Base-by-base conservation (phyloP, 257 asterid genomes). In the Euphrasia confusa region DNA sequence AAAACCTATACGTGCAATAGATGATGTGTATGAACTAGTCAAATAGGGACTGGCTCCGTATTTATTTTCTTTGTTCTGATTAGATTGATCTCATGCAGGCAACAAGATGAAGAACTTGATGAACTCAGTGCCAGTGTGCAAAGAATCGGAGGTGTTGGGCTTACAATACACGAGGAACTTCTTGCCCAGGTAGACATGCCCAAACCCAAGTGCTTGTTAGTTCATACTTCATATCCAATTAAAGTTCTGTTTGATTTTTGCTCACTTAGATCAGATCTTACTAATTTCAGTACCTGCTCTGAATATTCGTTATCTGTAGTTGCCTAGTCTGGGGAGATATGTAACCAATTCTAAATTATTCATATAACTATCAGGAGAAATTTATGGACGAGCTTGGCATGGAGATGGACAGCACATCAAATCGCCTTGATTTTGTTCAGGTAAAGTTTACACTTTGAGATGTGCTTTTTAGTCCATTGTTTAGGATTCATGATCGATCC, bases 401-500 rank as follows among this genome's bases (percentile, higher is more conserved):
- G n/a, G 99, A 89, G 78, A 89, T 93, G 96, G 99, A 87, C 64
- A 82, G 88, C 76, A 88, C 98, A 32, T 85, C 99, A 59, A 86
- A 82, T 60, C 97, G 99, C 68, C 99, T 93, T 24, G 99, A 93
- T 59, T 93, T 93, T 72, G 97, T 93, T 77, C 97, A 93, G 99
- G 99, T 89, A 71, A 35, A 26, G 9, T 7, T 37, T 37, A 37
- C 7, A 33, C 12, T 37, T 27, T 53, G 30, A 53, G 58, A 9
- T 64, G 52, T 15, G 6, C 17, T 30, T 39, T 55, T 54, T 14
- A 18, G 15, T 35, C 40, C n/a, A 63, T 57, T 10, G 30, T 44
- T 54, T 45, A 13, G 24, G 28, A 50, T 32, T 58, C 68, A 14
- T 61, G 49, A 21, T 60, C 40, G 33, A 15, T 14, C 60, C 54